These are phyloP conservation scores for Geum urbanum DNA, from an alignment of 306 rosid genomes.

Conservation along the genomic window DNA sequence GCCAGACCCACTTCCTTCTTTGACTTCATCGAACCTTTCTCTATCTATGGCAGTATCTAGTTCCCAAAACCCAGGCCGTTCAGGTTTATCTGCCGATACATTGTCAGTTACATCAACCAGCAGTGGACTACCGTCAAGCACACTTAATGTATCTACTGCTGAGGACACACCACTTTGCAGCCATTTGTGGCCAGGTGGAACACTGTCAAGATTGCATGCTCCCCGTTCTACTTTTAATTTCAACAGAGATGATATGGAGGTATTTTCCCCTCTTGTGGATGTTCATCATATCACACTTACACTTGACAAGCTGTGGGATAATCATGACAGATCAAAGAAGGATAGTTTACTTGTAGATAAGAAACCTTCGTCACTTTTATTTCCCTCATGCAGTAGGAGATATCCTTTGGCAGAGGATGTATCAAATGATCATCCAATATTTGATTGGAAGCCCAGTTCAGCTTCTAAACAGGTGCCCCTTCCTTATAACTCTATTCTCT, in stretches of 20 bases:
- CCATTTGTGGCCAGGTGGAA: conserved; percentile 82
- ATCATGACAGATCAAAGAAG: conserved; percentile 61
- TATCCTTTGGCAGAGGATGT: conserved; percentile 64
- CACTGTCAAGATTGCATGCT: conserved; percentile 69
- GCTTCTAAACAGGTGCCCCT: conserved; percentile 59
- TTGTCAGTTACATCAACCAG: conserved; percentile 46
- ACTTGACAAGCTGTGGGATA: conserved; percentile 76
- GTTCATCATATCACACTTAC: conserved; percentile 90
- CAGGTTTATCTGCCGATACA: conserved; percentile 51
- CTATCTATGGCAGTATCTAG: conserved; percentile 48
- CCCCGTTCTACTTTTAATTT: conserved; percentile 74
- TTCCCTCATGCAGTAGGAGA: conserved; percentile 70
- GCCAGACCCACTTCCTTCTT: conserved; percentile 97
- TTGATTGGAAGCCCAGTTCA: conserved; percentile 73
- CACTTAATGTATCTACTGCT: conserved; percentile 35
- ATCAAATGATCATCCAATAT: conserved; percentile 65
- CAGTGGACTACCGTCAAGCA: conserved; percentile 50
- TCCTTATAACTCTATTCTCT: conserved; percentile 25
- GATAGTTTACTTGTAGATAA: conserved; percentile 62
- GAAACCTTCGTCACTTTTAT: conserved; percentile 60
- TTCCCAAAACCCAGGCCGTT: conserved; percentile 65
- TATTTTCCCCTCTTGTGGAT: conserved; percentile 97
- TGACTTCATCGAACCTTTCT: conserved; percentile 58
- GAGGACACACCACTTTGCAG: conserved; percentile 78
- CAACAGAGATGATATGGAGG: conserved; percentile 92